Evolutionary conservation across 306 rosid genomes (phyloP).

Genomic region (Cicer cuneatum): DNA sequence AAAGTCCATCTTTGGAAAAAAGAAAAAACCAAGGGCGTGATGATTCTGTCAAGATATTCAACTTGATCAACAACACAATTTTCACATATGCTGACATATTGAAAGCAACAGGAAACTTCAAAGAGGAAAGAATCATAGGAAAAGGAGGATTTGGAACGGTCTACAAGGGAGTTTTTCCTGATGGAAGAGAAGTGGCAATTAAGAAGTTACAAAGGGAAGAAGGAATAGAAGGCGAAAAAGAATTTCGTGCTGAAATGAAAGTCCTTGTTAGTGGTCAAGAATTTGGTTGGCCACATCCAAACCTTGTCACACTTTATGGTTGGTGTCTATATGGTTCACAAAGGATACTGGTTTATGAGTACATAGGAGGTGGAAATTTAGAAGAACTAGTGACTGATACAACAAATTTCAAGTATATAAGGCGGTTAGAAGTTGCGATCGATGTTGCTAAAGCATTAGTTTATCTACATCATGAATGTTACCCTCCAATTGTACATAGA

Average conservation of each 20-base stretch:
- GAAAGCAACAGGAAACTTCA: constrained; percentile 74
- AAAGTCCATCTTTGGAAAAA: constrained; percentile 44
- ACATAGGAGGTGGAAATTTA: constrained; percentile 89
- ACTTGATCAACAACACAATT: constrained; percentile 64
- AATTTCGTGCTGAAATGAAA: constrained; percentile 86
- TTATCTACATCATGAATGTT: constrained; percentile 83
- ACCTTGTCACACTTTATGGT: constrained; percentile 84
- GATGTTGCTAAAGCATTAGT: constrained; percentile 81
- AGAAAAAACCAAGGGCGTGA: constrained; percentile 49
- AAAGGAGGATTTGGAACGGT: constrained; percentile 93
- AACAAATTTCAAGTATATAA: constrained; percentile 53
- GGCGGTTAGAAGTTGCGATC: constrained; percentile 67
- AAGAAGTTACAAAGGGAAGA: constrained; percentile 83
- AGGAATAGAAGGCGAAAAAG: constrained; percentile 85
- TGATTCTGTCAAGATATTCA: constrained; percentile 70
- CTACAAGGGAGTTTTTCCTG: constrained; percentile 73
- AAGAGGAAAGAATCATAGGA: constrained; percentile 74
- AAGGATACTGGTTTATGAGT: constrained; percentile 75
- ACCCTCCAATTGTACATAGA: constrained; percentile 79
- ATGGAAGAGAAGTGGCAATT: constrained; percentile 88
- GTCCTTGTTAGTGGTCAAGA: constrained; percentile 70
- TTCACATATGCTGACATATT: constrained; percentile 83
- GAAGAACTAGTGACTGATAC: constrained; percentile 72
- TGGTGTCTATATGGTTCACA: constrained; percentile 83
- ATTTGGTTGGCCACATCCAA: constrained; percentile 86